Evolutionary conservation across 306 rosid species (phyloP), one percentile per base, ranked within the genome.

Genomic region (Dalbergia cultrata): DNA sequence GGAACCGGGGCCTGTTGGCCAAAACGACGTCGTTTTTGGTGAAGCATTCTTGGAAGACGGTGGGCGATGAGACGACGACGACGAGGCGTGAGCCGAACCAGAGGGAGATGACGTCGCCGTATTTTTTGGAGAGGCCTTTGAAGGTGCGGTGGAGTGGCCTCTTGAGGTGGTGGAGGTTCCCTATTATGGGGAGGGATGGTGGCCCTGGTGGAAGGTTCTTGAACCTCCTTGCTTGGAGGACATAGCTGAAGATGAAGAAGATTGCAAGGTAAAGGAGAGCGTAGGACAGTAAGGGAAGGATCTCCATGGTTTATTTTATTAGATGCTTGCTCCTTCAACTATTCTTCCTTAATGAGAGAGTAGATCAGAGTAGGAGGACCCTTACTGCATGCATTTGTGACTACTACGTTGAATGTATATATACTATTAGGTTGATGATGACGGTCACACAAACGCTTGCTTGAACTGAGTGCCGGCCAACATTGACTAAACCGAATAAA

Each of bases 141-240:
- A 89, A 76, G 43, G 60, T 61, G 5, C 86, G 86, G 56, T 91
- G 87, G 56, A 81, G 18, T 0, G 92, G 91, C 3, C 3, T 31
- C 67, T 82, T 83, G 0, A 88, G 26, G 77, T 79, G 87, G 75
- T 89, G 89, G 8, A 89, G 97, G 59, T 91, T 89, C 4, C 93
- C 97, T 3, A 89, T 58, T 37, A 91, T 19, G 5, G 97, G 97
- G 11, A 87, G 61, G 5, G 90, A 54, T 1, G 81, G 56, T 0
- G 93, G 97, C 3, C 74, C 67, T 0, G 92, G 93, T 22, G 97
- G 97, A 13, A 88, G 81, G 41, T 76, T 75, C 41, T 31, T 61
- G 10, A 69, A 8, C 7, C 6, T 75, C 37, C 77, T 75, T 43
- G 82, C 1, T 71, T 18, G 65, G 19, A 80, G 5, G 5, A 66